Percentiles rank a stretch among this genome's conserved stretches.
Conservation (phyloP, 1,139 yeast genomes). For the Petasospora fabianii region DNA sequence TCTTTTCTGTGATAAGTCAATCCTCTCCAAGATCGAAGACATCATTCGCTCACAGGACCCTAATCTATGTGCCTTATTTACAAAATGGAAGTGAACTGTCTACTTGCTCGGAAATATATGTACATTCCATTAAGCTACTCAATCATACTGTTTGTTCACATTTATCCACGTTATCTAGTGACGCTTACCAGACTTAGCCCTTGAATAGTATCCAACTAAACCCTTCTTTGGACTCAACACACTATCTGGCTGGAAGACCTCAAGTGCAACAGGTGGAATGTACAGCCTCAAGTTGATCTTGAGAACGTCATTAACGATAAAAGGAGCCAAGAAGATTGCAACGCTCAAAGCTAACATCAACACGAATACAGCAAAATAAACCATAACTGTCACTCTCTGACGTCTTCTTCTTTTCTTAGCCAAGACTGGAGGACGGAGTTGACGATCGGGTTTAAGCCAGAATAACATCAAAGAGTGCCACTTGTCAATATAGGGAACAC, state of each 20-base stretch:
- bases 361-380: slow-evolving; percentile 37
- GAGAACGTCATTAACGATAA: slow-evolving; percentile 32
- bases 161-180: too few relatives aligned
- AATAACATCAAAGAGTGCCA: slow-evolving; percentile 57
- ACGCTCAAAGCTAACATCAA: slow-evolving; percentile 31
- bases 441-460: slow-evolving; percentile 56
- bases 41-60: too few relatives aligned
- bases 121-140: too few relatives aligned
- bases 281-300: slow-evolving; percentile 37
- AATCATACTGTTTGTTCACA: too few relatives aligned
- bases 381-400: slow-evolving; percentile 48
- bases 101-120: too few relatives aligned
- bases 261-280: slow-evolving; percentile 35
- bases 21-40: slow-evolving; percentile 1
- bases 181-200: too few relatives aligned
- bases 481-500: slow-evolving; percentile 52
- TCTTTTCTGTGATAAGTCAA: slow-evolving; percentile 8
- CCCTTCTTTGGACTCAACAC: slow-evolving; percentile 36
- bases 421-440: slow-evolving; percentile 46
- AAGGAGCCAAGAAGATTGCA: slow-evolving; percentile 38
- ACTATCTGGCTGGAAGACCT: slow-evolving; percentile 42
- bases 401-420: slow-evolving; percentile 84
- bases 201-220: slow-evolving; percentile 28
- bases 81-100: too few relatives aligned
- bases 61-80: too few relatives aligned